Conservation (phyloP, 1,139 yeast genomes). For the Scheffersomyces segobiensis region DNA sequence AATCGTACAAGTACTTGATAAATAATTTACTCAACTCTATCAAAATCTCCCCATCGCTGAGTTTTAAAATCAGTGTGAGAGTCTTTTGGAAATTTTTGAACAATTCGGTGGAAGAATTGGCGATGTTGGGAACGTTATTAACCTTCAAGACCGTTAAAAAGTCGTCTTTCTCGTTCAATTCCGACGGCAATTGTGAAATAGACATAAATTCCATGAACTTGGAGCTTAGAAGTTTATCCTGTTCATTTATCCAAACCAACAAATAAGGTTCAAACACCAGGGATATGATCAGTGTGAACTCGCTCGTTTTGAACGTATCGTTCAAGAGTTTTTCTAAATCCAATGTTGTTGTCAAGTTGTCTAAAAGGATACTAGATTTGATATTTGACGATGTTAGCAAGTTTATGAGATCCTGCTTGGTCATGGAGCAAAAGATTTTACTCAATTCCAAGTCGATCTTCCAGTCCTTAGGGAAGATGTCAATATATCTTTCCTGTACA, state of each 20-base stretch:
- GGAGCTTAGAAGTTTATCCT: conserved; percentile 60
- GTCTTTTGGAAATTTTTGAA: conserved; percentile 75
- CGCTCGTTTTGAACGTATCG: conserved; percentile 48
- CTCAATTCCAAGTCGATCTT: conserved; percentile 63
- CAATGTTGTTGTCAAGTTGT: conserved; percentile 32
- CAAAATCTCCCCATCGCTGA: conserved; percentile 70
- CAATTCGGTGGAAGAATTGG: conserved; percentile 83
- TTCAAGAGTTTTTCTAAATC: conserved; percentile 80
- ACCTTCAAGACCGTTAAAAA: conserved; percentile 36
- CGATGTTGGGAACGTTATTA: conserved; percentile 56
- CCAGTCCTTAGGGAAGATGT: conserved; percentile 74
- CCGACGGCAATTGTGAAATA: conserved; percentile 43
- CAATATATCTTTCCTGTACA: conserved; percentile 52
- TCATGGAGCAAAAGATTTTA: conserved; percentile 63
- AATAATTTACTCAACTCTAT: conserved; percentile 65
- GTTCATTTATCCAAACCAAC: conserved; percentile 84
- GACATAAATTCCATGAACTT: conserved; percentile 65
- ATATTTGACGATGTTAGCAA: conserved; percentile 11
- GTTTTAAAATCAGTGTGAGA: conserved; percentile 71
- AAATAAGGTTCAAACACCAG: conserved; percentile 83
- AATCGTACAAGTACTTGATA: conserved; percentile 65
- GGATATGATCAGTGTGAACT: conserved; percentile 58
- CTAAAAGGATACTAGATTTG: conserved; percentile 14
- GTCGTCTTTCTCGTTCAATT: conserved; percentile 29
- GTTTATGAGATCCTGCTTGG: conserved; percentile 60